A percentile compares a stretch with the other conserved stretches of the same genome.
phyloP scores from a whole-genome alignment of 805 yeast genomes.

The Candida corydali region DNA sequence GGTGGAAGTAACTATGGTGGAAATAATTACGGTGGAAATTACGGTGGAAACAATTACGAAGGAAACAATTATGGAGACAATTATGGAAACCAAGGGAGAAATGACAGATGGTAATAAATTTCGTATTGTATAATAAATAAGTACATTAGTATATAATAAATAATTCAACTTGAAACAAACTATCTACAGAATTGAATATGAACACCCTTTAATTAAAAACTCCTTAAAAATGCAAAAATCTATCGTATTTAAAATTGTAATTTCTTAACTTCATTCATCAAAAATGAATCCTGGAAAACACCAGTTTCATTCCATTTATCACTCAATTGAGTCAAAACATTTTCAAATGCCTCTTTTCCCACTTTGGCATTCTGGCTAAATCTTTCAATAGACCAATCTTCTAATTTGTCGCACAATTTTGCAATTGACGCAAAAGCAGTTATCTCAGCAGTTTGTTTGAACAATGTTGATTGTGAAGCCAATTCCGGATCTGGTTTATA shows the following conservation, averaged over 20 bases:
- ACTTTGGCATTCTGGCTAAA: slow-evolving; percentile 81
- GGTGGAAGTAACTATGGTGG: slow-evolving; percentile 8
- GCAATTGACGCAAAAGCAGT: slow-evolving; percentile 75
- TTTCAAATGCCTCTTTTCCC: slow-evolving; percentile 83
- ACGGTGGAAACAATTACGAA: slow-evolving; percentile 8
- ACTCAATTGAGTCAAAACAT: slow-evolving; percentile 56
- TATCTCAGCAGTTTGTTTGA: slow-evolving; percentile 81
- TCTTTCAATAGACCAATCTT: slow-evolving; percentile 88
- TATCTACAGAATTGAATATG: background rate
- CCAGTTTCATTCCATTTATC: slow-evolving; percentile 42
- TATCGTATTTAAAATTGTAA: slow-evolving; percentile 5
- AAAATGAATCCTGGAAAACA: slow-evolving; percentile 20
- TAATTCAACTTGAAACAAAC: background rate
- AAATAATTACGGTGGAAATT: slow-evolving; percentile 7
- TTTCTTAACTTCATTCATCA: slow-evolving; percentile 10
- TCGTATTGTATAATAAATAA: background rate
- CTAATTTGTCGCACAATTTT: slow-evolving; percentile 73
- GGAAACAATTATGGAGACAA: slow-evolving; percentile 4
- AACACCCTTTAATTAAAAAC: background rate
- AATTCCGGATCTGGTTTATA: slow-evolving; percentile 65
- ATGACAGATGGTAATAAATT: slow-evolving; percentile 1
- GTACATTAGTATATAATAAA: background rate
- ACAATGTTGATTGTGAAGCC: slow-evolving; percentile 52
- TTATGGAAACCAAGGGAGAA: background rate
- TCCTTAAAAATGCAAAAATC: too few relatives aligned